These are phyloP conservation scores for Cladophialophora bantiana DNA, from an alignment of 2,329 filamentous ascomycete species.

Conservation along the genomic window DNA sequence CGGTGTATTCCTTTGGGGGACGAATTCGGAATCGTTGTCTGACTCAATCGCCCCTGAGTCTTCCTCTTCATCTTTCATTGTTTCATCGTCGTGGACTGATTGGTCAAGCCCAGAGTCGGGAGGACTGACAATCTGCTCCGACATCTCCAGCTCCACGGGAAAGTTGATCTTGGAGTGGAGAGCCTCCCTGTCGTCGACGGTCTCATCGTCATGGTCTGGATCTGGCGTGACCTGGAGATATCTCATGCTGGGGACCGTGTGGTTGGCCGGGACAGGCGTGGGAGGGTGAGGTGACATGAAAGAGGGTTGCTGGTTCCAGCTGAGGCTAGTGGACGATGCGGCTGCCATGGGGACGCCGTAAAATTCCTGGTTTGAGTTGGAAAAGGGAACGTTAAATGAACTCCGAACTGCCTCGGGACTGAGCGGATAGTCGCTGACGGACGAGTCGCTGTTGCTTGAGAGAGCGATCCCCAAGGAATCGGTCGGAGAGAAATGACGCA, in stretches of 20 bases:
- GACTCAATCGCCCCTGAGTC: slow-evolving; percentile 12
- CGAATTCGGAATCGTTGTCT: slow-evolving; percentile 35
- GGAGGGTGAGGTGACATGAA: slow-evolving; percentile 11
- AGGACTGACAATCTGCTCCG: slow-evolving; percentile 28
- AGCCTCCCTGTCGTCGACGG: slow-evolving; percentile 23
- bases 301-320: slow-evolving; percentile 19
- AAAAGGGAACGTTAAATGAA: slow-evolving; percentile 15
- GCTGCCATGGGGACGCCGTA: neutral
- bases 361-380: slow-evolving; percentile 4
- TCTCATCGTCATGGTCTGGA: slow-evolving; percentile 27
- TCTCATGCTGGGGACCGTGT: slow-evolving; percentile 32
- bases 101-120: slow-evolving; percentile 29
- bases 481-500: slow-evolving; percentile 34
- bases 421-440: slow-evolving; percentile 32
- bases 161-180: slow-evolving; percentile 26
- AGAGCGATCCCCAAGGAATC: slow-evolving; percentile 27
- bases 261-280: slow-evolving; percentile 5
- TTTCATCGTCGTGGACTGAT: slow-evolving; percentile 24
- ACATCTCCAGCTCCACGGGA: slow-evolving; percentile 36
- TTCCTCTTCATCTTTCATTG: slow-evolving; percentile 27
- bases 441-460: slow-evolving; percentile 30
- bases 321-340: neutral
- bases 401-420: slow-evolving; percentile 30
- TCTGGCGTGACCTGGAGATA: slow-evolving; percentile 36
- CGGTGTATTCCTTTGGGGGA: slow-evolving; percentile 1